Base-by-base conservation (phyloP, 352 stramenopile genomes). In the Phytophthora litchii region DNA sequence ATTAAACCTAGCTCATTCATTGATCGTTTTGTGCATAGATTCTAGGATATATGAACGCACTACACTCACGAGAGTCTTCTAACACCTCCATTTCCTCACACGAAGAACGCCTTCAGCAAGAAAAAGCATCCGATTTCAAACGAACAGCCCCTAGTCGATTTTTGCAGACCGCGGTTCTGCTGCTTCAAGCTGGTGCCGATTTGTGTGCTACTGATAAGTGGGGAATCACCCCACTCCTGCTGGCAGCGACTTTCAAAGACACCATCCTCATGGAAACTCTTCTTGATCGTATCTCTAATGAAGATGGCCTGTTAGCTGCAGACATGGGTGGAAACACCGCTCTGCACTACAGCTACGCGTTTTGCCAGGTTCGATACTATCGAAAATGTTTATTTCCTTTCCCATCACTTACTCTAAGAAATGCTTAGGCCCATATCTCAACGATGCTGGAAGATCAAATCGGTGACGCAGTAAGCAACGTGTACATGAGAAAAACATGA, bases 331-430 rank as follows among this genome's bases (percentile, higher is more conserved):
- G 76, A 5, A 91, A 86, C 40, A 75, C 64, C 6, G 71, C 76
- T 11, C 52, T 91, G 1, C 82, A 91, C 50, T 89, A 91, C 52
- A 77, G 72, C 49, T 91, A 91, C 69, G 82, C 79, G 3, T 91
- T 88, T 51, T 72, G 65, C 46, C 69, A 74, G 40, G 77, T 86
- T 61, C 12, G 16, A 36, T 34, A 20, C 1, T 4, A 25, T 55
- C 36, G 14, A 21, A 3, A 42, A 21, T 8, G 17, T 27, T 27
- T 27, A 27, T 3, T 25, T 43, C 8, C 17, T 43, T 17, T 13
- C 36, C 4, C 10, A 11, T 1, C 43, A 23, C 37, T 56, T 3
- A 43, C 1, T 32, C 23, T 37, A 3, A 41, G 2, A 48, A 12
- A 14, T 51, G 4, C 23, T 0, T 49, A 78, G 51, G 71, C 74